A percentile compares a stretch with the other conserved stretches of the same genome.
Evolutionary conservation across 495 filamentous ascomycete genomes (phyloP).

Genomic region (Halenospora varia): DNA sequence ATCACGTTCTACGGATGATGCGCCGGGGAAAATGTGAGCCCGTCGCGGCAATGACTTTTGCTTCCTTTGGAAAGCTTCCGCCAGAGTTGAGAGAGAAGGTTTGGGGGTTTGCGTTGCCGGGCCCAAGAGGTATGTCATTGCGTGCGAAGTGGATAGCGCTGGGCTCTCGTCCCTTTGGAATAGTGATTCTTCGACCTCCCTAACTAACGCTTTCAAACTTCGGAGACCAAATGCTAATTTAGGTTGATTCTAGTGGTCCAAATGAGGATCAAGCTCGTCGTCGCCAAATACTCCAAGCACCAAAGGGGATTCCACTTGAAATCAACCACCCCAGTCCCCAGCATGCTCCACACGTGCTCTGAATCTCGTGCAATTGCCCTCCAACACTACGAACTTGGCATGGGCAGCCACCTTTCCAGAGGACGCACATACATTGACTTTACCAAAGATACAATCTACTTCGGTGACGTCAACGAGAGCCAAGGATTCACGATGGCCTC

Average conservation of each 20-base stretch:
- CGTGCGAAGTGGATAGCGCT: too few relatives aligned
- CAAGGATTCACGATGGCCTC: background rate
- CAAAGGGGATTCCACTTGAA: background rate
- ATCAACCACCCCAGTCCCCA: background rate
- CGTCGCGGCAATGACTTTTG: too few relatives aligned
- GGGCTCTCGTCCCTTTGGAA: too few relatives aligned
- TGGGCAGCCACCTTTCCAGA: background rate
- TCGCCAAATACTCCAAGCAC: background rate
- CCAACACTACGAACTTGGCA: background rate
- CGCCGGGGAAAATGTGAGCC: too few relatives aligned
- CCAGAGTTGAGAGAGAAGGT: too few relatives aligned
- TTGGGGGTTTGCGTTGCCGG: too few relatives aligned
- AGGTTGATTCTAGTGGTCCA: background rate
- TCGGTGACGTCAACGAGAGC: background rate
- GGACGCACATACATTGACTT: background rate
- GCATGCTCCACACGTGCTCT: background rate
- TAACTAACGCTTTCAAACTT: background rate
- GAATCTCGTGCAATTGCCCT: background rate
- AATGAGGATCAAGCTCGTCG: background rate
- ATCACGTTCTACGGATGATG: too few relatives aligned
- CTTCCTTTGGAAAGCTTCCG: too few relatives aligned
- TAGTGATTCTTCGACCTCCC: background rate
- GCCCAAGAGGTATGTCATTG: too few relatives aligned
- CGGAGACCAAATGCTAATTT: background rate
- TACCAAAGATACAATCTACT: background rate